These are phyloP conservation scores for Hypoxylon rickii DNA, from an alignment of 495 filamentous ascomycete genomes.

Conservation along the genomic window DNA sequence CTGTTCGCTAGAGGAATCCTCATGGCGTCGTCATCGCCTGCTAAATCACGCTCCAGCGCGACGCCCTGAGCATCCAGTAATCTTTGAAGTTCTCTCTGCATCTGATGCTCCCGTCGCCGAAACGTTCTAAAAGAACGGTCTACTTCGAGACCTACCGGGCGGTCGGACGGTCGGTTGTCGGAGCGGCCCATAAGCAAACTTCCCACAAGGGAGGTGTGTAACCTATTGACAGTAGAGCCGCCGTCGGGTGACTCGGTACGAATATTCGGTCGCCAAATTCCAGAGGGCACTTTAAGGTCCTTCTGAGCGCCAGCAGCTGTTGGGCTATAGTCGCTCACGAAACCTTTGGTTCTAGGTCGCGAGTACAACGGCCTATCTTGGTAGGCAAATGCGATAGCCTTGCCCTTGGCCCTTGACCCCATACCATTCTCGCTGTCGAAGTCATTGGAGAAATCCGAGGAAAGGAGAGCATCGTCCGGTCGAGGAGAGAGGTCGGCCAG, in stretches of 20 bases:
- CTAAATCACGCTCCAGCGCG: constrained; percentile 60
- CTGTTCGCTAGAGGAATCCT: constrained; percentile 49
- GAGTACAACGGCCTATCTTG: constrained; percentile 17
- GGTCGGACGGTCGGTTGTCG: constrained; percentile 20
- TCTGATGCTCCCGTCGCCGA: constrained; percentile 59
- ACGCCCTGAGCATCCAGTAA: constrained; percentile 85
- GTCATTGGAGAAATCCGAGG: constrained; percentile 5
- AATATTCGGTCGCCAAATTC: constrained; percentile 31
- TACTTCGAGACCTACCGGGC: constrained; percentile 12
- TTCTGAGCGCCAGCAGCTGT: neutral
- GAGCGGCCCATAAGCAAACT: constrained; percentile 34
- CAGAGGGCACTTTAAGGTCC: constrained; percentile 15
- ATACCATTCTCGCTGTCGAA: neutral
- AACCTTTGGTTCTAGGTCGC: constrained; percentile 9
- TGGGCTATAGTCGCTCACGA: neutral
- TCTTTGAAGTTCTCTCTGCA: constrained; percentile 77
- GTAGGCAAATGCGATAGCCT: constrained; percentile 32
- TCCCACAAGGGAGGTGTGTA: constrained; percentile 32
- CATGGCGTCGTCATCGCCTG: constrained; percentile 45
- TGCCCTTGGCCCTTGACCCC: constrained; percentile 5
- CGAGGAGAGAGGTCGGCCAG: constrained; percentile 48
- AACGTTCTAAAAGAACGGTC: constrained; percentile 43
- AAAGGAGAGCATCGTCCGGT: constrained; percentile 43
- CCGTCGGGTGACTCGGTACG: constrained; percentile 12
- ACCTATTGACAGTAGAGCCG: neutral